Conservation (phyloP, 495 filamentous ascomycete genomes). For the Cenococcum geophilum region DNA sequence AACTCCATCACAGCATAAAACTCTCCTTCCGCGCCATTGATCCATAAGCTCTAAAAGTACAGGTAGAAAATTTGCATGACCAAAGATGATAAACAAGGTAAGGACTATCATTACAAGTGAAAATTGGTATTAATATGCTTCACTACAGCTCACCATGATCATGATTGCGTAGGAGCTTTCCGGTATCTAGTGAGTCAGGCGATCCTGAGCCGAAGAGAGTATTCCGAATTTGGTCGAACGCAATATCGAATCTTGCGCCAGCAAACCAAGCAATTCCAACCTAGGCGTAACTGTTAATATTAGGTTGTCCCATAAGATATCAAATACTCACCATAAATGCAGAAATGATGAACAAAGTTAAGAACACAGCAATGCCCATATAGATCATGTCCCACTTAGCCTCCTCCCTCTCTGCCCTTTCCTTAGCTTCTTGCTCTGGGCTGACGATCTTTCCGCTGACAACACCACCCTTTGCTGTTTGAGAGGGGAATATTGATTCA, state of each 20-base stretch:
- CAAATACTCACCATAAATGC: slow-evolving; percentile 55
- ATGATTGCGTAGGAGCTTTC: slow-evolving; percentile 1
- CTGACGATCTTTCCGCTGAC: slow-evolving; percentile 38
- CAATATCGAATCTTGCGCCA: slow-evolving; percentile 55
- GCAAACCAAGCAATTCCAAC: slow-evolving; percentile 59
- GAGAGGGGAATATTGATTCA: slow-evolving; percentile 83
- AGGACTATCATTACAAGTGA: no score
- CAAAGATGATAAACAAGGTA: no score
- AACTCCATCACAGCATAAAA: no score
- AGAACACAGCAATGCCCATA: slow-evolving; percentile 55
- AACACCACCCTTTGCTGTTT: slow-evolving; percentile 48
- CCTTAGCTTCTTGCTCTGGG: slow-evolving; percentile 45
- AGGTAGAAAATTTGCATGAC: no score
- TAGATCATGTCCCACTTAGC: slow-evolving; percentile 55
- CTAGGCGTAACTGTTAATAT: slow-evolving; percentile 39
- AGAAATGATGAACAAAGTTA: slow-evolving; percentile 56
- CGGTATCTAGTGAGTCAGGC: slow-evolving; percentile 10
- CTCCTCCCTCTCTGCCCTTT: slow-evolving; percentile 46
- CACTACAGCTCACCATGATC: slow-evolving; percentile 22
- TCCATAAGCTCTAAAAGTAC: no score
- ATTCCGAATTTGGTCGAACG: slow-evolving; percentile 35
- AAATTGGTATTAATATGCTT: no score
- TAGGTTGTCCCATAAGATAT: background rate
- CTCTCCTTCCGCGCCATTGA: no score
- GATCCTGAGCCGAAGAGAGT: background rate